Evolutionary conservation across 805 yeast genomes (phyloP), one percentile per base, ranked within the genome.

Genomic region (Candida silvatica): DNA sequence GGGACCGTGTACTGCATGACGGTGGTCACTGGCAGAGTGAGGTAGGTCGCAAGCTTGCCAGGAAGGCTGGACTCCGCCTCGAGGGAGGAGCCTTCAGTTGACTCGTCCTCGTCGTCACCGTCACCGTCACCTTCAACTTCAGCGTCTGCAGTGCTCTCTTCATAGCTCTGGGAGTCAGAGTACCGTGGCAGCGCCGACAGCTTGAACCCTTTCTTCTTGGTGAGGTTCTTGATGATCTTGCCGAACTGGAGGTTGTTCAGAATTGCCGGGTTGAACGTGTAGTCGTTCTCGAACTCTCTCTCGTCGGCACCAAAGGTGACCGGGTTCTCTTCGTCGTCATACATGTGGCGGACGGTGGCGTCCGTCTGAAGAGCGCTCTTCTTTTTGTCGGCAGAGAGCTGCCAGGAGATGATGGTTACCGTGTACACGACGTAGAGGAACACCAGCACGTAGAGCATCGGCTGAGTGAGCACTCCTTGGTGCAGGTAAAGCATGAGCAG

Each of bases 351-450:
- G 1, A 55, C 46, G n/a, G 47, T 41, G 14, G 35, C 34, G n/a
- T 48, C 55, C 9, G 47, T 42, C 16, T 37, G 34, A 3, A 51
- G 33, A 15, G 34, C 42, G 3, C 26, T 18, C n/a, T 43, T 40
- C 17, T 41, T 45, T 3, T 20, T 29, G n/a, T 45, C 36, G 2
- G 45, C 27, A 6, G 44, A 26, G 59, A 62, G 59, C 41, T 71
- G 71, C 66, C 74, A 59, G 15, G 52, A 24, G 3, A 68, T 49
- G 17, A 66, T 60, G 54, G 78, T 49, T 44, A 64, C 34, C 1
- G 83, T 90, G 49, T 87, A 88, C 0, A 56, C 36, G 0, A 71
- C 37, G 51, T 90, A 90, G 2, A 77, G 53, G 0, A 51, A 37
- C 1, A 81, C 60, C 66, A 88, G 66, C 6, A 67, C 42, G 1